Evolutionary conservation across 805 yeast species (phyloP).

Genomic region (Ogataea ganodermae): DNA sequence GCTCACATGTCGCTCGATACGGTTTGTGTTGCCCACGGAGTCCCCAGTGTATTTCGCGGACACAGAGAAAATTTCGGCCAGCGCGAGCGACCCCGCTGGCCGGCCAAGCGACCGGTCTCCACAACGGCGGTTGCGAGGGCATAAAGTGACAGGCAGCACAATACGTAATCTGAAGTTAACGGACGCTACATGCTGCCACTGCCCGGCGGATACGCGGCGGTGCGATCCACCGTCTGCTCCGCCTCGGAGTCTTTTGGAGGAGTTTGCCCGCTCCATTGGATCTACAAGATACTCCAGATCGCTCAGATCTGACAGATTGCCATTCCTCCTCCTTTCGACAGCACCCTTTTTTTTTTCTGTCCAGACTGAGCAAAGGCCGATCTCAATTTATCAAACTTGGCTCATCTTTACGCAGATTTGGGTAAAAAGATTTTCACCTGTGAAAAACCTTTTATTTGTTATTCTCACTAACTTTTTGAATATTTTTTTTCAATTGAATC

Average conservation of each 20-base stretch:
- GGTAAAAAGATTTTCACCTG: not conserved
- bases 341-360: not conserved
- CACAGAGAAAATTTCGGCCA: not conserved
- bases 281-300: too few species aligned
- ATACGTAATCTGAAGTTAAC: too few species aligned
- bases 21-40: conserved; percentile 2
- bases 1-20: not conserved
- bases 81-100: not conserved
- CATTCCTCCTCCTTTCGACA: not conserved
- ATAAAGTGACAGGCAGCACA: too few species aligned
- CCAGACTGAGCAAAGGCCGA: not conserved
- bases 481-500: not conserved
- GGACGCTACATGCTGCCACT: too few species aligned
- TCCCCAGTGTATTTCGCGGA: not conserved
- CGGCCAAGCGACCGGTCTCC: not conserved
- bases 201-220: too few species aligned
- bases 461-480: not conserved
- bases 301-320: not conserved
- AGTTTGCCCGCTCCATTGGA: too few species aligned
- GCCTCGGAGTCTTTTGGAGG: too few species aligned
- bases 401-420: not conserved
- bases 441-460: not conserved
- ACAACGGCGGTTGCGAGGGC: too few species aligned
- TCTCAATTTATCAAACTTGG: too few species aligned
- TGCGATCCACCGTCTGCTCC: too few species aligned